phyloP scores from a whole-genome alignment of 169 alveolate genomes.

The Miamiensis avidus region DNA sequence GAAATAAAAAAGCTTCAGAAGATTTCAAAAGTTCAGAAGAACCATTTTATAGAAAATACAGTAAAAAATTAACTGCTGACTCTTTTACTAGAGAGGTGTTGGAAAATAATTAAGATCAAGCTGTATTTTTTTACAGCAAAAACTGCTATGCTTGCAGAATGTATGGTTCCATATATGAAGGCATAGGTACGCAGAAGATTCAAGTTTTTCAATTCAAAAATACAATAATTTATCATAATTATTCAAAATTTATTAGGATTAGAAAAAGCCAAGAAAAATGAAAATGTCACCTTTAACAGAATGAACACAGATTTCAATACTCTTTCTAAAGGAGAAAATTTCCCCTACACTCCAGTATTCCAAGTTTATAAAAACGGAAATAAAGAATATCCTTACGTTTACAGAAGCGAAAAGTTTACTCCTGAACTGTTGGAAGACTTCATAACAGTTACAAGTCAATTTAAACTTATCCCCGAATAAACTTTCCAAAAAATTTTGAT shows the following conservation, averaged over 20 bases:
- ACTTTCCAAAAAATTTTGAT: not conserved
- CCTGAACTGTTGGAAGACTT: not conserved
- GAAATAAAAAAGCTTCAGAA: not conserved
- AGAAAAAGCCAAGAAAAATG: not conserved
- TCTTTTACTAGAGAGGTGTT: not conserved
- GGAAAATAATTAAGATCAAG: not conserved
- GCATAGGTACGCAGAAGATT: not conserved
- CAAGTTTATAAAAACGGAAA: not conserved
- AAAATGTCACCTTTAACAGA: not conserved
- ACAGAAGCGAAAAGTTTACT: not conserved
- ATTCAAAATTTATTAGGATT: not conserved
- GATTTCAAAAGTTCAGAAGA: not conserved
- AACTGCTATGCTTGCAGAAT: not conserved
- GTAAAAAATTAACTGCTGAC: not conserved
- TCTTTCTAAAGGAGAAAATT: not conserved
- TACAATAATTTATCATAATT: too few species aligned
- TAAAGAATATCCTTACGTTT: not conserved
- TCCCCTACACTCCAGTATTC: not conserved
- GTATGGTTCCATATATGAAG: not conserved
- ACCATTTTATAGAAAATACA: not conserved
- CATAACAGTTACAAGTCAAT: not conserved
- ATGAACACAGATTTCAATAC: not conserved
- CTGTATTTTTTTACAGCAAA: not conserved
- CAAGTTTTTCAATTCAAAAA: too few species aligned
- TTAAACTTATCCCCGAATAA: not conserved